These are phyloP conservation scores for Aspergillus phoenicis DNA, from an alignment of 2,329 filamentous ascomycete species.

Conservation along the genomic window DNA sequence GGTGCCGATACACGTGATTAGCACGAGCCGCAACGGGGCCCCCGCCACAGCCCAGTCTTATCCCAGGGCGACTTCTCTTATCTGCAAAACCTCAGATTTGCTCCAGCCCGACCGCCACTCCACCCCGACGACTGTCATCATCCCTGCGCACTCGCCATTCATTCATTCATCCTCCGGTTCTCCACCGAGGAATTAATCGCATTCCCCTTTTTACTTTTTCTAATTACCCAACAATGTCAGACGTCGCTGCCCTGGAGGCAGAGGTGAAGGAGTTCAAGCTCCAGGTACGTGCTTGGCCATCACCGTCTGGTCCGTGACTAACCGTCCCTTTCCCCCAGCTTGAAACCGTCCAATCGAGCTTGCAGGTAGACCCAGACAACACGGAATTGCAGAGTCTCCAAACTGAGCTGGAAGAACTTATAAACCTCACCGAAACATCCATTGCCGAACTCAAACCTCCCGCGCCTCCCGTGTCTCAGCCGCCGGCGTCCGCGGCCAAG, in stretches of 20 bases:
- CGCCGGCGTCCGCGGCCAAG: constrained; percentile 58
- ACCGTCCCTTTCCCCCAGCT: constrained; percentile 58
- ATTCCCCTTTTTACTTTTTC: neutral
- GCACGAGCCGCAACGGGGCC: constrained; percentile 1
- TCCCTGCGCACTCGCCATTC: neutral
- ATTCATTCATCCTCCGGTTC: neutral
- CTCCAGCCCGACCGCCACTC: neutral
- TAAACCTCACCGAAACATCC: constrained; percentile 75
- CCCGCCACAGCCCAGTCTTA: constrained; percentile 7
- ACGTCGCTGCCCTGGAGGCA: constrained; percentile 47
- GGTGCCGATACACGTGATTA: neutral
- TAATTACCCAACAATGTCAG: constrained; percentile 38
- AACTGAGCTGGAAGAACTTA: constrained; percentile 78
- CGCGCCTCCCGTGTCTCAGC: constrained; percentile 50
- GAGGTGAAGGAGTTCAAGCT: constrained; percentile 63
- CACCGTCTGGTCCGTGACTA: constrained; percentile 8
- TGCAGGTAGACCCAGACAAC: constrained; percentile 80
- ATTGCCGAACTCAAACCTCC: constrained; percentile 76
- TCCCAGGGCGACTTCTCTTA: constrained; percentile 8
- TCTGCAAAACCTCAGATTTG: constrained; percentile 10
- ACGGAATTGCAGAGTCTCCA: constrained; percentile 75
- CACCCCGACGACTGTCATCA: neutral
- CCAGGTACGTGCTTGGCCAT: neutral
- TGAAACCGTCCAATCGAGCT: constrained; percentile 73
- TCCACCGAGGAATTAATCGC: neutral